Base-by-base conservation (phyloP, 306 rosid species). In the Cucurbita ficifolia region DNA sequence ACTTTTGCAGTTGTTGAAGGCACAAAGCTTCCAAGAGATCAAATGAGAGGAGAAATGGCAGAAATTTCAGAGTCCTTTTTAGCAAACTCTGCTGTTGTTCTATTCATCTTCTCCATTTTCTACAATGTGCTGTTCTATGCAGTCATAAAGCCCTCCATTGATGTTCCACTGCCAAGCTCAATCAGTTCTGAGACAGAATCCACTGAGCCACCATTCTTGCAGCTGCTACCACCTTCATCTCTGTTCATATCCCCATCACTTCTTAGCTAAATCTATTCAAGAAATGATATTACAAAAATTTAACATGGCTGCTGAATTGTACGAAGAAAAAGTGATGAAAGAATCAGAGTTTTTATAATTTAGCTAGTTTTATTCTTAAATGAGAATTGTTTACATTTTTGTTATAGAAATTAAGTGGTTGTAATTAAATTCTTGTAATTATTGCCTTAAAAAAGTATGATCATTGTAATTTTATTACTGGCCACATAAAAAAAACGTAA, bases 131-230 rank as follows among this genome's bases (percentile, higher is more conserved):
- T 93, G 0, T 90, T 93, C 60, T 52, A 74, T 68, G 56, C 83
- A 60, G 87, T 93, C 40, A 84, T 93, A 84, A 89, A 89, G 69
- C 97, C 96, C 56, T 48, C 97, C 76, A 74, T 90, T 8, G 98
- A 93, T 87, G 82, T 74, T 49, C 76, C 81, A 9, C 64, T 69
- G 14, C 17, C 43, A 16, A 45, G 67, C 68, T 76, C 80, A 24
- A 22, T 73, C 39, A 12, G 52, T 45, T 42, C 79, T 54, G 71
- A 40, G 29, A 38, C 8, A 75, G 70, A 75, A 58, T 50, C 79
- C 7, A 61, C 13, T n/a, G 7, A 65, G 55, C 78, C 64, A 78
- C 63, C 43, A 42, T 48, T 79, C 57, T 42, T 79, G 70, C 61
- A 65, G 60, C 48, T n/a, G 24, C 42, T 42, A 17, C 52, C 51